Percentiles rank a stretch among this genome's conserved stretches.
phyloP scores from a whole-genome alignment of 306 rosid genomes.

The Lathyrus aphaca region DNA sequence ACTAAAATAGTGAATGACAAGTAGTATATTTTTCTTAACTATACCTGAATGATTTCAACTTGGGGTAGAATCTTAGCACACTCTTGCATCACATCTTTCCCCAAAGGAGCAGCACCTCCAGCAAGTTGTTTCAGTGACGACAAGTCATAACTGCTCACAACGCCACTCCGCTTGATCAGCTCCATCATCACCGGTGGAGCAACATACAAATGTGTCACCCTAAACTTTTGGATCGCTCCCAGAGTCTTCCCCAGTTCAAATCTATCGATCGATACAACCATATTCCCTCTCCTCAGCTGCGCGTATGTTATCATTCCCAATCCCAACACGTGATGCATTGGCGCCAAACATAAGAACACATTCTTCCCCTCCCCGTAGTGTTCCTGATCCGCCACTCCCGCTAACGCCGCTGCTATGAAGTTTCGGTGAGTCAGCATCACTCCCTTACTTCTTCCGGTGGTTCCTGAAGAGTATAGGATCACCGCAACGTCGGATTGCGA shows the following conservation, averaged over 20 bases:
- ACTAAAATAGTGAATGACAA: too few relatives aligned
- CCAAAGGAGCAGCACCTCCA: slow-evolving; percentile 51
- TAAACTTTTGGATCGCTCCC: slow-evolving; percentile 42
- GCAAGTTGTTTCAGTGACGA: slow-evolving; percentile 45
- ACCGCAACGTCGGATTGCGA: slow-evolving; percentile 50
- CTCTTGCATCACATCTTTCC: slow-evolving; percentile 50
- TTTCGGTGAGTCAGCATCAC: slow-evolving; percentile 52
- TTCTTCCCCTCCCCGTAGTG: slow-evolving; percentile 35
- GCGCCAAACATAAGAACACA: slow-evolving; percentile 51
- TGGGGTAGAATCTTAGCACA: slow-evolving; percentile 43
- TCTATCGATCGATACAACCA: slow-evolving; percentile 47
- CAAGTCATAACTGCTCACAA: slow-evolving; percentile 41
- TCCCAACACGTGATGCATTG: slow-evolving; percentile 55
- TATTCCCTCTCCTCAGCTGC: slow-evolving; percentile 50
- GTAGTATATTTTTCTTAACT: background rate
- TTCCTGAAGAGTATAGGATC: slow-evolving; percentile 59
- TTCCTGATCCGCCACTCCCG: slow-evolving; percentile 48
- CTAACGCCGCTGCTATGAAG: slow-evolving; percentile 49
- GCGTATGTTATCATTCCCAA: slow-evolving; percentile 36
- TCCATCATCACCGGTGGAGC: slow-evolving; percentile 54
- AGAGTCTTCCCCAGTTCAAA: slow-evolving; percentile 44
- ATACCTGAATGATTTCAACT: slow-evolving; percentile 39
- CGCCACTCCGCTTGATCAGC: slow-evolving; percentile 29
- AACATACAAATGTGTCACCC: slow-evolving; percentile 42
- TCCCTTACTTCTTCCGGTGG: slow-evolving; percentile 59